These are phyloP conservation scores for Arabidopsis hybrid DNA, from an alignment of 441 rosid species.

Conservation along the genomic window DNA sequence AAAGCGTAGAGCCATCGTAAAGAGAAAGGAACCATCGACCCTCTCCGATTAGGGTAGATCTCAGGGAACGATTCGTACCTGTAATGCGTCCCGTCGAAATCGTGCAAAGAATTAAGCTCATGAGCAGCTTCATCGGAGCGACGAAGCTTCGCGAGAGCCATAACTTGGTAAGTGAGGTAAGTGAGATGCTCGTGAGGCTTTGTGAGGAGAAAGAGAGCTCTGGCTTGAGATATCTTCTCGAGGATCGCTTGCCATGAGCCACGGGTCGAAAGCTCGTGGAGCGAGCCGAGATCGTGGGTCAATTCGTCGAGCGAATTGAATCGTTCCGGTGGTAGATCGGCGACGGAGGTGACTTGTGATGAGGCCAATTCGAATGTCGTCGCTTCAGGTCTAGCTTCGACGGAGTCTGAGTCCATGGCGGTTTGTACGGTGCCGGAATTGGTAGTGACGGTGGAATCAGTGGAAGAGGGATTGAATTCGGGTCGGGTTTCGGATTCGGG, in stretches of 20 bases:
- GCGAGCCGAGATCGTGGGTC: slow-evolving; percentile 74
- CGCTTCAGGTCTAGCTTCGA: slow-evolving; percentile 18
- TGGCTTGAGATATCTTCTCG: slow-evolving; percentile 73
- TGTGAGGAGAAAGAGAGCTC: slow-evolving; percentile 61
- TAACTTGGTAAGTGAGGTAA: slow-evolving; percentile 73
- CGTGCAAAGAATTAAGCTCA: slow-evolving; percentile 79
- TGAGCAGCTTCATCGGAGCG: slow-evolving; percentile 72
- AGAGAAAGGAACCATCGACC: slow-evolving; percentile 90
- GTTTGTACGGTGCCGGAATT: neutral
- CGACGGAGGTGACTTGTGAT: slow-evolving; percentile 1
- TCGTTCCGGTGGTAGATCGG: slow-evolving; percentile 61
- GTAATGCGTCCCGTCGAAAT: slow-evolving; percentile 71
- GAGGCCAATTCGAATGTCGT: slow-evolving; percentile 29
- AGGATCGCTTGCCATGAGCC: slow-evolving; percentile 87
- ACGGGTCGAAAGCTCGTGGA: slow-evolving; percentile 77
- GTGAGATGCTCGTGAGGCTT: slow-evolving; percentile 86
- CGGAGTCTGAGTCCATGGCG: slow-evolving; percentile 4
- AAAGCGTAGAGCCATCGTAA: slow-evolving; percentile 84
- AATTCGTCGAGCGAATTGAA: slow-evolving; percentile 75
- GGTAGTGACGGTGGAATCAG: slow-evolving; percentile 11
- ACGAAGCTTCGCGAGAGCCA: slow-evolving; percentile 81
- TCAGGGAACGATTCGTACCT: slow-evolving; percentile 76
- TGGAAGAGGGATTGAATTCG: slow-evolving; percentile 29
- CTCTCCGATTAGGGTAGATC: slow-evolving; percentile 63
- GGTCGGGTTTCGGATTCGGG: slow-evolving; percentile 43